A percentile compares a stretch with the other conserved stretches of the same genome.
Evolutionary conservation across 345 rosid species (phyloP).

Genomic region (Psidium friedrichsthalianum): DNA sequence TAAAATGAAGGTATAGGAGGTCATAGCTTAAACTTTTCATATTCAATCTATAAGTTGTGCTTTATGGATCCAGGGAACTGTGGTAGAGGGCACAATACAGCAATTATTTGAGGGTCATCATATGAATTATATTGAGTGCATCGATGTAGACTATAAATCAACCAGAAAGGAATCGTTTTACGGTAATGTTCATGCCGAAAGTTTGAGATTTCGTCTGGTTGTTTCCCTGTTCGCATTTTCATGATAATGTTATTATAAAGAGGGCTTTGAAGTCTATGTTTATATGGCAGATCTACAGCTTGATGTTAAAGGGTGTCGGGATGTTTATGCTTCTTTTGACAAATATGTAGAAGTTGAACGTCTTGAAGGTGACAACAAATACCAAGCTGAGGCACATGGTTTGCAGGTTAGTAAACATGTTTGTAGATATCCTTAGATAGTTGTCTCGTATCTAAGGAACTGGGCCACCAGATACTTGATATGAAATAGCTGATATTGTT

Average conservation of each 20-base stretch:
- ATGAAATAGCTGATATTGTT: neutral
- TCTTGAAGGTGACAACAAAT: constrained; percentile 96
- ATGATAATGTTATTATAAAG: neutral
- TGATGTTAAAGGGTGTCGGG: constrained; percentile 96
- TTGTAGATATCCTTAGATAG: neutral
- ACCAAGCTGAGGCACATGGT: constrained; percentile 87
- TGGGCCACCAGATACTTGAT: neutral
- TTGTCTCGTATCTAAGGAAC: neutral
- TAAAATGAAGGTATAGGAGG: constrained; percentile 74
- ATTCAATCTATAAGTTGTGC: constrained; percentile 1
- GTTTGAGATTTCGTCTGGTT: neutral
- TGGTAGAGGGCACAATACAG: constrained; percentile 97
- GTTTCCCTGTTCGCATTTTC: neutral
- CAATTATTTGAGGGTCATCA: constrained; percentile 96
- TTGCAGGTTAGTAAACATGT: constrained; percentile 51
- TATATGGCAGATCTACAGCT: constrained; percentile 83
- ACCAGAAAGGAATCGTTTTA: constrained; percentile 94
- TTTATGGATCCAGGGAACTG: constrained; percentile 62
- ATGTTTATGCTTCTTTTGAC: constrained; percentile 97
- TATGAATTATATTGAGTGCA: constrained; percentile 98
- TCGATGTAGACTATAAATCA: constrained; percentile 89
- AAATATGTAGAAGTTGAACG: constrained; percentile 98
- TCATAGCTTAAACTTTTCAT: neutral
- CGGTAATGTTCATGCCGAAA: constrained; percentile 30
- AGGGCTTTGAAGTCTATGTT: neutral